Evolutionary conservation across 345 rosid species (phyloP), one percentile per base, ranked within the genome.

Genomic region (Laguncularia racemosa): DNA sequence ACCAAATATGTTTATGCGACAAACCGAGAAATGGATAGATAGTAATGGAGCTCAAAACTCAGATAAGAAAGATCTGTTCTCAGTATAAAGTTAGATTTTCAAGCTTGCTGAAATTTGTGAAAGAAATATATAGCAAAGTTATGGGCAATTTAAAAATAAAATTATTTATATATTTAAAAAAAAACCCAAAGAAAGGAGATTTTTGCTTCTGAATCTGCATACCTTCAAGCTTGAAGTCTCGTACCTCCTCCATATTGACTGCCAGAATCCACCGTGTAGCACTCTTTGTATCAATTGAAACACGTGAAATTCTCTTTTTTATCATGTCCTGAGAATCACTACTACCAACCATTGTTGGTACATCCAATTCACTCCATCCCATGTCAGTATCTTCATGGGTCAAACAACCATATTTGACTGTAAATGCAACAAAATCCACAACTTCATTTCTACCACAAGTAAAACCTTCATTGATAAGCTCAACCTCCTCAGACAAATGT

Each of bases 231-330:
- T 67, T 71, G 66, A 86, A 89, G 73, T 93, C 95, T 75, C 83
- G 77, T 63, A 93, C 65, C 72, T 81, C 82, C 50, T 80, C 60
- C 15, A 83, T 73, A 72, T 93, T 88, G 71, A 89, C 78, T 3
- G 88, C 95, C 46, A 89, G 96, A 66, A 75, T 64, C 97, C 99
- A 89, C n/a, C 99, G 90, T 2, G 55, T 58, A 6, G 99, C 86
- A 48, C 78, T 71, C 77, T 79, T 82, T 43, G 89, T 72, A 68
- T 85, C 84, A 52, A 93, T 66, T 3, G 74, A 75, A 65, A 93
- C 79, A 26, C 55, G 57, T 18, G 81, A 72, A 21, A 72, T 71
- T 66, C 86, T 73, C 60, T 70, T 70, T 3, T 62, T 73, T 33
- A 7, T 33, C 14, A 55, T 77, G 28, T 20, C 47, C 28, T 38